Evolutionary conservation across 2,329 filamentous ascomycete genomes (phyloP).

Genomic region (Pseudogymnoascus sp.): DNA sequence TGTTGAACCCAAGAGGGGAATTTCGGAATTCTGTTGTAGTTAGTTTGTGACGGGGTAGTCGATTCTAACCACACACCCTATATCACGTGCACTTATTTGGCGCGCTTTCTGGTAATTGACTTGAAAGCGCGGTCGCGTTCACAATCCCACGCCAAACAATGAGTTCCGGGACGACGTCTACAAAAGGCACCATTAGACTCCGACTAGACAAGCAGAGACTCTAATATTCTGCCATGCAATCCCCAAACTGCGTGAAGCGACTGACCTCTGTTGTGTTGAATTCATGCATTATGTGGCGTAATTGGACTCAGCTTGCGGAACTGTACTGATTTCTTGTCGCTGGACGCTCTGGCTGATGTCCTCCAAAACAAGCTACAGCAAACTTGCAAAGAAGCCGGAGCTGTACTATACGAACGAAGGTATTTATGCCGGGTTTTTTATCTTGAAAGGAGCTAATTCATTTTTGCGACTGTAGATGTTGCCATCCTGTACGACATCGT

Average conservation of each 20-base stretch:
- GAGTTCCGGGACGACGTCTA: background rate
- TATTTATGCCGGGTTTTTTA: constrained; percentile 28
- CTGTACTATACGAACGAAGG: constrained; percentile 57
- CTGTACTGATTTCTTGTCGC: constrained; percentile 3
- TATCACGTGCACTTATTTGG: background rate
- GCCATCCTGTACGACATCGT: constrained; percentile 72
- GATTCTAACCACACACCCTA: background rate
- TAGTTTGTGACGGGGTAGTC: background rate
- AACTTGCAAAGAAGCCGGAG: constrained; percentile 26
- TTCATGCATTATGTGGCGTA: constrained; percentile 8
- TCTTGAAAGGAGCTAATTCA: background rate
- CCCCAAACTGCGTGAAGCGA: constrained; percentile 1
- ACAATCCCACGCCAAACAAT: background rate
- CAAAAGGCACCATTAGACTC: background rate
- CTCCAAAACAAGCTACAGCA: constrained; percentile 2
- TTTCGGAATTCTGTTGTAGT: background rate
- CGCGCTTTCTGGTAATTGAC: background rate
- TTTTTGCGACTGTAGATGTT: constrained; percentile 54
- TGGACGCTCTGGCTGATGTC: constrained; percentile 11
- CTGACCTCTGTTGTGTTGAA: background rate
- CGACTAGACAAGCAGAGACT: background rate
- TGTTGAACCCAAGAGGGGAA: background rate
- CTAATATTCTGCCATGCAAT: background rate
- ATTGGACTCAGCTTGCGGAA: constrained; percentile 5
- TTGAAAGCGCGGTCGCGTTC: background rate